Evolutionary conservation across 176 grass and related monocot species (phyloP).

Genomic region (Guadua angustifolia): DNA sequence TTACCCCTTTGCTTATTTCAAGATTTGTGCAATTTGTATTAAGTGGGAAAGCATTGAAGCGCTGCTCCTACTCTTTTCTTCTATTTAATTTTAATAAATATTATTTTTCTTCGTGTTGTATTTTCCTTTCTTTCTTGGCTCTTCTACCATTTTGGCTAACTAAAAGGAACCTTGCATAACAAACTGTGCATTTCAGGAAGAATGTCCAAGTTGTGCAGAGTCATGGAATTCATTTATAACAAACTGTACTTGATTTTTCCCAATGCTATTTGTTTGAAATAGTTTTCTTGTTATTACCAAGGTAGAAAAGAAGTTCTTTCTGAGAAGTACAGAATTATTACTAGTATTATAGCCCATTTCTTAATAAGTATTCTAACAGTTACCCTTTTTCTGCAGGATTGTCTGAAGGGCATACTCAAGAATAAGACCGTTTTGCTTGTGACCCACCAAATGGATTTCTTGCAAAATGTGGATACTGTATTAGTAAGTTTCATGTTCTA

Average conservation of each 20-base stretch:
- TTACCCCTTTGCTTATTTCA: too few relatives aligned
- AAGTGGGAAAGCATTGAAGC: too few relatives aligned
- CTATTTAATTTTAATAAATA: background rate
- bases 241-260: slow-evolving; percentile 1
- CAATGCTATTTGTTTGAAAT: background rate
- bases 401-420: slow-evolving; percentile 64
- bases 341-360: background rate
- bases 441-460: slow-evolving; percentile 82
- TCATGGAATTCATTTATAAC: background rate
- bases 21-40: too few relatives aligned
- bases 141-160: background rate
- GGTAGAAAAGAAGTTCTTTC: background rate
- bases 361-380: background rate
- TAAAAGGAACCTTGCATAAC: background rate
- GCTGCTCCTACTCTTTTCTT: too few relatives aligned
- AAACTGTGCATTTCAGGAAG: background rate
- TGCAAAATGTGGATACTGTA: slow-evolving; percentile 64
- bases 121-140: background rate
- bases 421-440: slow-evolving; percentile 75
- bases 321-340: slow-evolving; percentile 17
- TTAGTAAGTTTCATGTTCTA: slow-evolving; percentile 49
- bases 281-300: background rate
- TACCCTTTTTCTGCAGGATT: slow-evolving; percentile 54
- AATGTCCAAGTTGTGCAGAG: background rate
- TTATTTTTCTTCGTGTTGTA: too few relatives aligned